Percentiles rank a stretch among this genome's conserved stretches.
Conservation (phyloP, 805 yeast species). For the Candida loeiensis region DNA sequence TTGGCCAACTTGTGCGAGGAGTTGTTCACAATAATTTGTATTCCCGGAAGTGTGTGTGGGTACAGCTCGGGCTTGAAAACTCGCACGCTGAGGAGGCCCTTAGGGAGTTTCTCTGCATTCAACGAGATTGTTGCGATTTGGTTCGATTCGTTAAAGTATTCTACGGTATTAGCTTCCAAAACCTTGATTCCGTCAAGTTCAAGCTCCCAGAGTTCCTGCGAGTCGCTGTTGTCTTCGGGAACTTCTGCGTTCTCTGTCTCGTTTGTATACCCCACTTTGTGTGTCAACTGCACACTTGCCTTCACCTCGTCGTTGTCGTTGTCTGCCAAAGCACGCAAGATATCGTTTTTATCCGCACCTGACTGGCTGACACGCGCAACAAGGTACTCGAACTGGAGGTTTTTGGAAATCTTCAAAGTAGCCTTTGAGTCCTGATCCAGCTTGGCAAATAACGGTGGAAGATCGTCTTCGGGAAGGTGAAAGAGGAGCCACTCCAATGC, state of each 20-base stretch:
- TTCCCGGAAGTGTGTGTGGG: conserved; percentile 69
- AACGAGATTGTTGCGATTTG: conserved; percentile 33
- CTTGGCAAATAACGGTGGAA: conserved; percentile 64
- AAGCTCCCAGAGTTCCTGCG: conserved; percentile 59
- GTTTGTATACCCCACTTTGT: conserved; percentile 20
- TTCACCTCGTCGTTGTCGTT: conserved; percentile 43
- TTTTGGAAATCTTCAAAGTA: conserved; percentile 53
- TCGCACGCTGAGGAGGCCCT: conserved; percentile 20
- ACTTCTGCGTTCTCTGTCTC: conserved; percentile 10
- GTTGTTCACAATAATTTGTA: conserved; percentile 45
- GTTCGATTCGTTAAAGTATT: conserved; percentile 19
- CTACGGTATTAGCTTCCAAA: conserved; percentile 51
- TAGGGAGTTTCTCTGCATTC: conserved; percentile 17
- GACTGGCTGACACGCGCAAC: conserved; percentile 56
- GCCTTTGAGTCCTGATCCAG: conserved; percentile 55
- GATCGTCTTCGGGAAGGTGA: conserved; percentile 91
- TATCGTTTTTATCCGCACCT: conserved; percentile 70
- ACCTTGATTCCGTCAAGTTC: conserved; percentile 67
- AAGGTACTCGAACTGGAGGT: conserved; percentile 53
- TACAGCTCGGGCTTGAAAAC: conserved; percentile 40
- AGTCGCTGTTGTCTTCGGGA: too few species aligned
- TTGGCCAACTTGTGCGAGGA: conserved; percentile 55
- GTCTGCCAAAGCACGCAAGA: conserved; percentile 44
- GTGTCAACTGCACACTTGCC: conserved; percentile 51
- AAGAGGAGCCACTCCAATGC: conserved; percentile 75